Evolutionary conservation across 768 basidiomycete genomes (phyloP).

Genomic region (Phylloporus sp.): DNA sequence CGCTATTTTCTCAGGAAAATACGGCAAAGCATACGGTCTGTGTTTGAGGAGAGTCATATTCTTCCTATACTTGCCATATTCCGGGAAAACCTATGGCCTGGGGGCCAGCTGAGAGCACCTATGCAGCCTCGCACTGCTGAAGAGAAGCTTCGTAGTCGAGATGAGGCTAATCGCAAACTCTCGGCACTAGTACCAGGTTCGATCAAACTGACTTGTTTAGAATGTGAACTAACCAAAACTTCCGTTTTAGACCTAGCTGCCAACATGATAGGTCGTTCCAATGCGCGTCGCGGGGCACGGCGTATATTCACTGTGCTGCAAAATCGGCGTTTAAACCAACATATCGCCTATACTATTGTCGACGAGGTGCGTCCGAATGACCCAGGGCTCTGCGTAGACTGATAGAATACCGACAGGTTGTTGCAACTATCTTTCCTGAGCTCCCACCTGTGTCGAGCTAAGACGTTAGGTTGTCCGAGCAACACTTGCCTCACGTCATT

Average conservation of each 20-base stretch:
- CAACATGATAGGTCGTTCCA: constrained; percentile 97
- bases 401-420: constrained; percentile 38
- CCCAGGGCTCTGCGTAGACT: not conserved
- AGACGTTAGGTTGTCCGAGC: not conserved
- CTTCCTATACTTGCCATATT: constrained; percentile 63
- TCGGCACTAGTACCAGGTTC: constrained; percentile 88
- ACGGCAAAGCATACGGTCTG: constrained; percentile 66
- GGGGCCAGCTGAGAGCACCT: constrained; percentile 66
- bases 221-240: not conserved
- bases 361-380: constrained; percentile 66
- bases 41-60: constrained; percentile 67
- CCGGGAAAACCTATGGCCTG: constrained; percentile 79
- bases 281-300: constrained; percentile 88
- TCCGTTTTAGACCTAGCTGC: constrained; percentile 74
- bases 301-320: constrained; percentile 92
- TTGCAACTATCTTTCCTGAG: constrained; percentile 62
- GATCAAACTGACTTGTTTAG: constrained; percentile 1
- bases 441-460: constrained; percentile 14
- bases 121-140: constrained; percentile 66
- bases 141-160: constrained; percentile 75
- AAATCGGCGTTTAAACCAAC: constrained; percentile 91
- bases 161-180: constrained; percentile 87
- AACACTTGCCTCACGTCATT: not conserved
- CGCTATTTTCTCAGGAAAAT: constrained; percentile 62
- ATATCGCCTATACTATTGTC: constrained; percentile 80